These are phyloP conservation scores for Gaertneriomyces sp. DNA, from an alignment of 192 early-diverging fungal genomes.

Conservation along the genomic window DNA sequence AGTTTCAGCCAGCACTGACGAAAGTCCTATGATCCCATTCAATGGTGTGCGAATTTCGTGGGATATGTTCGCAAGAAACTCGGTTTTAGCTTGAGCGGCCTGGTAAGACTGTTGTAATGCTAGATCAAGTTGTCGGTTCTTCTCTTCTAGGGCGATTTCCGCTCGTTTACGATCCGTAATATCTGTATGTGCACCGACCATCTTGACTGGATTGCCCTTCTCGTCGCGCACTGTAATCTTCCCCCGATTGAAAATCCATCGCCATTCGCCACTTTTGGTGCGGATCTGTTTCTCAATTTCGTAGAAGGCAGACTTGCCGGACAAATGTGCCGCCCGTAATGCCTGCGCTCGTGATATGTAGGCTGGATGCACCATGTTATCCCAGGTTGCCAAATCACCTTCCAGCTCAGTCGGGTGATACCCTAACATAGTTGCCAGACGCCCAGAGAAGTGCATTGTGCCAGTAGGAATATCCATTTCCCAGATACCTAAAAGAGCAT, in stretches of 20 bases:
- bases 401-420: background rate
- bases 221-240: background rate
- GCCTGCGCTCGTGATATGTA: background rate
- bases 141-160: conserved; percentile 12
- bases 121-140: conserved; percentile 16
- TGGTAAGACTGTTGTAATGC: conserved; percentile 7
- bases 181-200: conserved; percentile 2
- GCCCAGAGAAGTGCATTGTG: background rate
- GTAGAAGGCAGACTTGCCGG: background rate
- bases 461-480: background rate
- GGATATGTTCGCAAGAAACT: conserved; percentile 15
- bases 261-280: conserved; percentile 1
- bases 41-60: conserved; percentile 16
- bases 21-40: conserved; percentile 20
- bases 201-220: background rate
- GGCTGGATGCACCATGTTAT: background rate
- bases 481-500: background rate
- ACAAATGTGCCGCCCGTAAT: background rate
- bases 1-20: conserved; percentile 15
- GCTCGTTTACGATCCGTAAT: conserved; percentile 3
- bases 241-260: conserved; percentile 2
- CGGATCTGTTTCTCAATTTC: background rate
- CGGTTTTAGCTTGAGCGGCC: conserved; percentile 6
- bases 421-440: background rate
- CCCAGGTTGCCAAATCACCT: background rate